These are phyloP conservation scores for Schwanniomyces pseudopolymorphus DNA, from an alignment of 805 yeast genomes.

Conservation along the genomic window DNA sequence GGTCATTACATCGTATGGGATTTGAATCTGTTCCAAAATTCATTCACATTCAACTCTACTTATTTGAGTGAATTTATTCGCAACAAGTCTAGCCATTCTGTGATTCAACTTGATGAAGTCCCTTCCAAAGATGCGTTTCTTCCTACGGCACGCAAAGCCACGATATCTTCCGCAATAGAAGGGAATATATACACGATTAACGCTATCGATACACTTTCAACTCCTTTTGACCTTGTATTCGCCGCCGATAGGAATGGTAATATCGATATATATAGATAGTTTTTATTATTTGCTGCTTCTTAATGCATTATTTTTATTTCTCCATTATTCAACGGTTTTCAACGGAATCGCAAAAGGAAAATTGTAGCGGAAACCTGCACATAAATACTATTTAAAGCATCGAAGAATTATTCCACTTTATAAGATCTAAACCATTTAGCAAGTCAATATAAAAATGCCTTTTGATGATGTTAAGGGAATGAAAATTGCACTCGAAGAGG, in stretches of 20 bases:
- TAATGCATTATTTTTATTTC: not conserved
- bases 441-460: conserved; percentile 29
- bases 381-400: not conserved
- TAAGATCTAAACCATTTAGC: not conserved
- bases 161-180: conserved; percentile 30
- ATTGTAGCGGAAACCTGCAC: not conserved
- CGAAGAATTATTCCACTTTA: not conserved
- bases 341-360: not conserved
- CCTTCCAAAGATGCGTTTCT: not conserved
- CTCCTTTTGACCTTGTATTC: conserved; percentile 60
- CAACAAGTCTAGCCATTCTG: not conserved
- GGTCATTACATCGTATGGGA: conserved; percentile 30
- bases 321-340: not conserved
- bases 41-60: conserved; percentile 9
- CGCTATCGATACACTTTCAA: conserved; percentile 44
- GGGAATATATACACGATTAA: conserved; percentile 48
- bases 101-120: not conserved
- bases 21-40: conserved; percentile 12
- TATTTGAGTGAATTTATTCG: not conserved
- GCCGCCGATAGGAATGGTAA: conserved; percentile 68
- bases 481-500: conserved; percentile 71
- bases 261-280: conserved; percentile 49
- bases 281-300: not conserved
- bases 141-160: not conserved
- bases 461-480: conserved; percentile 68